Base-by-base conservation (phyloP, 108 stramenopile genomes). In the Cylindrotheca fusiformis region DNA sequence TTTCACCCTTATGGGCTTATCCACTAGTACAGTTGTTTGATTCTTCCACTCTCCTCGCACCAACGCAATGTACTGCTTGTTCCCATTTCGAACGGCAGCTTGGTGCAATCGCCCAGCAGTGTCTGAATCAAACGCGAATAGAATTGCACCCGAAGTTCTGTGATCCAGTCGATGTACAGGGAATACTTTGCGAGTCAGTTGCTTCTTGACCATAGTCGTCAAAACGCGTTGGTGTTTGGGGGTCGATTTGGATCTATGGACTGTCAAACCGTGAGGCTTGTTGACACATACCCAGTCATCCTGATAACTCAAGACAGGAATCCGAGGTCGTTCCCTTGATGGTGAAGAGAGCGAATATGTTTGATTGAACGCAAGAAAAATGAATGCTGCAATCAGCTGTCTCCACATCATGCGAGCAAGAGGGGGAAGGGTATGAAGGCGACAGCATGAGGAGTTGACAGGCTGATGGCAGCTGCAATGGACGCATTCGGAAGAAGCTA, bases 151-250 rank as follows among this genome's bases (percentile, higher is more conserved):
- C 12, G 78, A 80, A 19, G 88, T 89, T n/a, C 85, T 78, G 72
- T 86, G 88, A 69, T 89, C 88, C n/a, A 89, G 68, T 59, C 88
- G 62, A 63, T 89, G 88, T 0, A 85, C 88, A 4, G 83, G 67
- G 51, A 67, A 83, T 23, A 83, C 82, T 59, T 85, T 89, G 8
- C 85, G 74, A 4, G 63, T 53, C 31, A 89, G 58, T 68, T 89
- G 88, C 45, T 78, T 70, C 31, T 80, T 79, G 24, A 89, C 50
- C 14, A 55, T 41, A n/a, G 70, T 72, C 23, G 78, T 54, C 0
- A 89, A 49, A 8, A 80, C 77, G 4, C 58, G 14, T 24, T 63
- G 52, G 32, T 55, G 63, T 21, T 31, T 50, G 18, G 68, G 52
- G 2, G 63, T 67, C 10, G 48, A 48, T 4, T 23, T 32, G 25